Conservation (phyloP, 2,329 filamentous ascomycete species). For the Ophiostoma piceae region DNA sequence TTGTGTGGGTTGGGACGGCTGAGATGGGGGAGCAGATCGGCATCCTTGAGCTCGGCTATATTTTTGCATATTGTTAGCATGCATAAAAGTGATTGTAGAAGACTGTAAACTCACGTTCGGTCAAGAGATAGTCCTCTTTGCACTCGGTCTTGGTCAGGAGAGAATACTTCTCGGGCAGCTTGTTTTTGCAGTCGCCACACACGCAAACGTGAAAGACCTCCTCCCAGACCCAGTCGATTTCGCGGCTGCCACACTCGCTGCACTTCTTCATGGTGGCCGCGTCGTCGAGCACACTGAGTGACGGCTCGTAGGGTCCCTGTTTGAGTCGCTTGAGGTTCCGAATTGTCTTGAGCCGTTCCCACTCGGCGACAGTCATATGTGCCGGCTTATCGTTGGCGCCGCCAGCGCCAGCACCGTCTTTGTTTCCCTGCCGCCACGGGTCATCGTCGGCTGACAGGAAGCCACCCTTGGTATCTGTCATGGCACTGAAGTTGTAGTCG, state of each 20-base stretch:
- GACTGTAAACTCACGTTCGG: slow-evolving; percentile 61
- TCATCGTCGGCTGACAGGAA: slow-evolving; percentile 91
- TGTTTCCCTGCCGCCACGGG: slow-evolving; percentile 74
- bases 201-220: slow-evolving; percentile 72
- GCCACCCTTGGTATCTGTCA: slow-evolving; percentile 96
- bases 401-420: slow-evolving; percentile 38
- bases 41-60: slow-evolving; percentile 80
- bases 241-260: slow-evolving; percentile 72
- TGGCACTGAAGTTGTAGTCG: slow-evolving; percentile 95
- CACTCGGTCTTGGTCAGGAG: slow-evolving; percentile 95
- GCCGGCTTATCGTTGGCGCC: slow-evolving; percentile 73
- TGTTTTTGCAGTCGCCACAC: slow-evolving; percentile 83
- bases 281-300: slow-evolving; percentile 67
- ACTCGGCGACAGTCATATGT: slow-evolving; percentile 84
- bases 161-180: slow-evolving; percentile 85
- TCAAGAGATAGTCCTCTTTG: slow-evolving; percentile 89
- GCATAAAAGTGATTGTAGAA: not conserved
- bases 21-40: slow-evolving; percentile 78
- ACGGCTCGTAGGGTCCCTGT: slow-evolving; percentile 81
- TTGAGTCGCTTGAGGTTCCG: slow-evolving; percentile 66
- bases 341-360: slow-evolving; percentile 78
- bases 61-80: not conserved
- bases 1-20: slow-evolving; percentile 92
- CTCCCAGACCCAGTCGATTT: slow-evolving; percentile 95
- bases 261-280: slow-evolving; percentile 66